These are phyloP conservation scores for Aspergillus neotritici DNA, from an alignment of 2,329 filamentous ascomycete genomes.

Conservation along the genomic window DNA sequence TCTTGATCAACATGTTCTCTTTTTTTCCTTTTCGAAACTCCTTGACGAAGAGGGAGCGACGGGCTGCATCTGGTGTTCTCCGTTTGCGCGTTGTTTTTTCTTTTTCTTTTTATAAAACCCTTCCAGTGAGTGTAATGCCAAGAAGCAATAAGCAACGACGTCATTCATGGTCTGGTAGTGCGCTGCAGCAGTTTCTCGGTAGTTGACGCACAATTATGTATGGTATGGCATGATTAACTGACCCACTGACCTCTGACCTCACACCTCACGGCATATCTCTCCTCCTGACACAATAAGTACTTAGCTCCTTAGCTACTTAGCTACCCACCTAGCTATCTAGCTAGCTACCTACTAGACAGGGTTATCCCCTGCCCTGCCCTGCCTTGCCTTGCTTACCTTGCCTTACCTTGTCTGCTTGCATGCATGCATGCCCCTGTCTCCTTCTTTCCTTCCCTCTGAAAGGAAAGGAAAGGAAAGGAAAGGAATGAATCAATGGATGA, in stretches of 20 bases:
- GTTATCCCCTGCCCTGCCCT: too few relatives aligned
- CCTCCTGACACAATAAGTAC: too few relatives aligned
- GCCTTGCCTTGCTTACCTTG: too few relatives aligned
- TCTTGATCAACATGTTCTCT: constrained; percentile 7
- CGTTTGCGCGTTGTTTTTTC: constrained; percentile 17
- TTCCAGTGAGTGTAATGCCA: constrained; percentile 27
- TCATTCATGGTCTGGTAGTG: constrained; percentile 7
- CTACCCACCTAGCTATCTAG: too few relatives aligned
- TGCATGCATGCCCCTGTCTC: not conserved
- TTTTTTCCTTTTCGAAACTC: constrained; percentile 11
- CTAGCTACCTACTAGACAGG: too few relatives aligned
- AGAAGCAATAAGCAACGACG: constrained; percentile 24
- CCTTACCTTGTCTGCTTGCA: too few relatives aligned
- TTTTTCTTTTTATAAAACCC: constrained; percentile 16
- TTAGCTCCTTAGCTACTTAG: too few relatives aligned
- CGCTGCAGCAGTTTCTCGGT: too few relatives aligned
- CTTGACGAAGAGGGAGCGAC: constrained; percentile 23
- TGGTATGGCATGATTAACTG: too few relatives aligned
- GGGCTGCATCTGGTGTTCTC: constrained; percentile 26
- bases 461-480: constrained; percentile 1
- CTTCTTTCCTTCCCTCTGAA: not conserved
- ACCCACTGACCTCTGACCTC: too few relatives aligned
- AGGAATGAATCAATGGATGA: constrained; percentile 2
- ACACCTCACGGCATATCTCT: too few relatives aligned
- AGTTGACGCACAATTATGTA: too few relatives aligned